Evolutionary conservation across 495 filamentous ascomycete species (phyloP), one percentile per base, ranked within the genome.

Genomic region (Elaphomyces granulatus): DNA sequence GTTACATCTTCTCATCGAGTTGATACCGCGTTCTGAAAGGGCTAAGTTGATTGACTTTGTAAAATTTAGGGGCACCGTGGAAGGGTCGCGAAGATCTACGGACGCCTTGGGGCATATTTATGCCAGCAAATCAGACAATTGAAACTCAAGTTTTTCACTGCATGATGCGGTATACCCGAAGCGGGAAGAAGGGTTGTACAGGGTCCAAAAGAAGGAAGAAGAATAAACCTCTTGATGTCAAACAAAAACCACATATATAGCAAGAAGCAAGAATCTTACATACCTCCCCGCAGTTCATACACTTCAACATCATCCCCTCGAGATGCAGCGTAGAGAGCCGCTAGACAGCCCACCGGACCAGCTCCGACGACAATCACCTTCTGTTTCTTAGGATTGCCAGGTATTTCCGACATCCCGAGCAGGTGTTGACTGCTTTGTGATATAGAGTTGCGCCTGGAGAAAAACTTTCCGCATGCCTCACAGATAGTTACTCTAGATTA

Each of bases 21-120:
- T 84, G 52, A 95, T 82, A n/a, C 90, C 90, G 21, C 90, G 78
- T 56, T 95, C 85, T 0, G 90, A 95, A 8, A 99, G 61, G 14
- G 90, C 87, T 15, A 99, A 66, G 51, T 96, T 99, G 67, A 99
- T 99, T 10, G 92, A 96, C 58, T 83, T 93, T 32, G 87, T 92
- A 58, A 96, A 95, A 52, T 96, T 95, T 38, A 95, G 68, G 0
- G 90, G 87, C 8, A 77, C 78, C 0, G 86, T 95, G 7, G 73
- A 71, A 3, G 82, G 78, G 49, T 87, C 74, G 20, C 92, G 79
- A 33, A 95, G 77, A 67, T 95, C 90, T 94, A 50, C 43, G 30
- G 48, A 53, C 30, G 45, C 28, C 32, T 20, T 21, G 30, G 46
- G n/a, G n/a, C n/a, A n/a, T n/a, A n/a, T n/a, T n/a, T n/a, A n/a